phyloP scores from a whole-genome alignment of 2,329 filamentous ascomycete species.

The Pseudogymnoascus sp. region DNA sequence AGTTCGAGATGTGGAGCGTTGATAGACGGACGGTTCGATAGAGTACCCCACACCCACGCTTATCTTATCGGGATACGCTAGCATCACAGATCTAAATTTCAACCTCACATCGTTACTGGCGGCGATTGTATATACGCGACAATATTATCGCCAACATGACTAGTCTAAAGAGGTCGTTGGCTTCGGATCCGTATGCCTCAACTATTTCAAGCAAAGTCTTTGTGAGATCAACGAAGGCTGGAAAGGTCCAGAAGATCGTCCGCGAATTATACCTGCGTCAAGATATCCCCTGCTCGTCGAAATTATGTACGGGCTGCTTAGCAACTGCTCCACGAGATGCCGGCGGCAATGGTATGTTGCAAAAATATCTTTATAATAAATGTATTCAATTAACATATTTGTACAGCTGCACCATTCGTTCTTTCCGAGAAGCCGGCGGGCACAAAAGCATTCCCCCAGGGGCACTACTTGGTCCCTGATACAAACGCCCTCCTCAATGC shows the following conservation, averaged over 20 bases:
- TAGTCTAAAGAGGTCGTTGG: conserved; percentile 54
- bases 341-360: conserved; percentile 57
- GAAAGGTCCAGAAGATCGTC: conserved; percentile 98
- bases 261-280: conserved; percentile 91
- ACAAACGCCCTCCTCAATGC: conserved; percentile 92
- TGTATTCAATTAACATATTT: conserved; percentile 12
- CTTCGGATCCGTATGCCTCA: conserved; percentile 48
- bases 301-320: conserved; percentile 72
- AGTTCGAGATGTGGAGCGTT: not conserved
- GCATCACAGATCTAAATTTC: conserved; percentile 10
- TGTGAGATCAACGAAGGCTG: conserved; percentile 86
- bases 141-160: conserved; percentile 43
- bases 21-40: not conserved
- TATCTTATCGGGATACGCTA: conserved; percentile 8
- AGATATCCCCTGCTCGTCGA: conserved; percentile 95
- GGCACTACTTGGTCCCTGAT: conserved; percentile 91
- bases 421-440: conserved; percentile 83
- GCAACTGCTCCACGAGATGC: conserved; percentile 72
- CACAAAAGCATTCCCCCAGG: conserved; percentile 73
- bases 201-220: conserved; percentile 95
- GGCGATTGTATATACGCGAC: not conserved
- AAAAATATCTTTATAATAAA: not conserved
- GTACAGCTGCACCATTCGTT: conserved; percentile 68
- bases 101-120: not conserved
- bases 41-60: not conserved